Evolutionary conservation across 176 grass and related monocot species (phyloP), one percentile per base, ranked within the genome.

Genomic region (Alopecurus myosuroides): DNA sequence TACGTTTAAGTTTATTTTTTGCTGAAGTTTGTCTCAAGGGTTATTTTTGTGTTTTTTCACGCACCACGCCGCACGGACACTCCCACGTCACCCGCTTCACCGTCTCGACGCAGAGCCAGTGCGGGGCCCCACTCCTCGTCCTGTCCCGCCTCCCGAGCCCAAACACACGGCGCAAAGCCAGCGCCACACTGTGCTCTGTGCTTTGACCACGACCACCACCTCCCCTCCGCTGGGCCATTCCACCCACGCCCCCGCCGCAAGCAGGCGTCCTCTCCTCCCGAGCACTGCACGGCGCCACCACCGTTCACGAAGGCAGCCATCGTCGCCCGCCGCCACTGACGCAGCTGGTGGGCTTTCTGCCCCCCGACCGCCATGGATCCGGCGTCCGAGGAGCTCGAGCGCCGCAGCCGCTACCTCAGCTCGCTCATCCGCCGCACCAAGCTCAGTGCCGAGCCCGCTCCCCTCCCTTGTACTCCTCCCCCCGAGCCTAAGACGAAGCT

Each of bases 371-470:
- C 56, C 53, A 90, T 91, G 86, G 92, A 93, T 80, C 92, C 86
- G 80, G 92, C 85, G 53, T 93, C 92, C 65, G 89, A 95, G 82
- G 95, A 98, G 86, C 95, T 98, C 18, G 92, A 98, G 92, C 88
- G 91, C 41, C 90, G 92, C 60, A 98, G 89, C 76, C 93, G 85
- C 62, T 95, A 98, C 66, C 88, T 98, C 51, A 95, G 87, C 70
- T 95, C 92, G 50, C 88, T 98, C 41, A 93, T 98, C 76, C 82
- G 87, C 79, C 91, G 92, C 62, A 89, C 92, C 62, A 98, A 92
- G 90, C 77, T 97, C 63, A 68, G 20, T 74, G 35, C 78, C 36
- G 75, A 82, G 31, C 89, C 77, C 3, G 86, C 81, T 20, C 70
- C 22, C 35, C 53, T 23, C 5, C 78, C 41, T 29, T 52, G 41